Conservation (phyloP, 139 green algal genomes). For the Pleodorina starrii region DNA sequence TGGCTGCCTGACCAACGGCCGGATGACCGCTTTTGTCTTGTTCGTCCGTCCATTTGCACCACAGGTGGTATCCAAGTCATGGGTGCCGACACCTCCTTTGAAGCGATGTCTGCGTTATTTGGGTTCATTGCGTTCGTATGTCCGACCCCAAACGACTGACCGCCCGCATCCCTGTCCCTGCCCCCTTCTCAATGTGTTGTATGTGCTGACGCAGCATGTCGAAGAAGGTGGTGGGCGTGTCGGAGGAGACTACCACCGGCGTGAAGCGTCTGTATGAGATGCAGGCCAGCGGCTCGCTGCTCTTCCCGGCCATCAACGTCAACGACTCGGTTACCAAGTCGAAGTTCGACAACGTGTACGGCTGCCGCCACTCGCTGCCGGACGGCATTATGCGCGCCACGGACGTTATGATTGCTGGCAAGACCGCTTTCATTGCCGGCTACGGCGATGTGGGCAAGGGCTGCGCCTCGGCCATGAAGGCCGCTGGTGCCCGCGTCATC, state of each 20-base stretch:
- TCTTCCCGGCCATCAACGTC: conserved; percentile 99
- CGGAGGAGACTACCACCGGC: conserved; percentile 99
- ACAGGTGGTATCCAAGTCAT: too few species aligned
- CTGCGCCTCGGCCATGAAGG: conserved; percentile 96
- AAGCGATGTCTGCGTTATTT: too few species aligned
- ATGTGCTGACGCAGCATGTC: conserved; percentile 88
- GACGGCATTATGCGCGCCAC: conserved; percentile 99
- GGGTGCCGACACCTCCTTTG: too few species aligned
- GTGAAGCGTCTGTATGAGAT: conserved; percentile 99
- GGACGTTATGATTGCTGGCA: conserved; percentile 97
- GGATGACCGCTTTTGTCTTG: too few species aligned
- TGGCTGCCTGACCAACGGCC: too few species aligned
- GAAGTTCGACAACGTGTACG: conserved; percentile 99
- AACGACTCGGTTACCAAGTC: conserved; percentile 99
- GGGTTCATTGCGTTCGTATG: too few species aligned
- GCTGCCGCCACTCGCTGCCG: conserved; percentile 99
- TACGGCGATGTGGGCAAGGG: conserved; percentile 99
- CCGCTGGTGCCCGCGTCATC: conserved; percentile 92
- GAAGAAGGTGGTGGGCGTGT: conserved; percentile 91
- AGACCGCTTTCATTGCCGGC: conserved; percentile 84
- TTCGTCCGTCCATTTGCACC: too few species aligned
- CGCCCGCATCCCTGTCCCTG: too few species aligned
- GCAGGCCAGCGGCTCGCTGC: conserved; percentile 87
- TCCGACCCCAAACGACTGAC: too few species aligned
- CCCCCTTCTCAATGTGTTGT: too few species aligned